phyloP scores from a whole-genome alignment of 2,329 filamentous ascomycete genomes.

The Macroventuria anomochaeta region DNA sequence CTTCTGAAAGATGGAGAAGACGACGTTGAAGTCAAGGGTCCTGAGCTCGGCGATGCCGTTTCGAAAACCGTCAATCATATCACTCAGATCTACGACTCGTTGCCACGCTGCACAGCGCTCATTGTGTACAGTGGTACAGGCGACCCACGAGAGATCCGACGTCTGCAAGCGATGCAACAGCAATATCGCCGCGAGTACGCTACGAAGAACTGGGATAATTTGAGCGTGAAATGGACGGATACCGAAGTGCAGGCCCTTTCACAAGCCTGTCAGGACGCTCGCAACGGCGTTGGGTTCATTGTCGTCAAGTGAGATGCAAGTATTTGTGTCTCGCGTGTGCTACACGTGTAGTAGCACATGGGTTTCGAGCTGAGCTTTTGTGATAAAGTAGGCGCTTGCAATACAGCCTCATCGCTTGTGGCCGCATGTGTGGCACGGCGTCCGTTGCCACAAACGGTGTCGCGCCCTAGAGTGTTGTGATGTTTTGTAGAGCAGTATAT shows the following conservation, averaged over 20 bases:
- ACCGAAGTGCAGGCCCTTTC: conserved; percentile 66
- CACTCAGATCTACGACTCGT: conserved; percentile 59
- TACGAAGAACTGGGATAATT: conserved; percentile 67
- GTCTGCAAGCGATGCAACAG: conserved; percentile 63
- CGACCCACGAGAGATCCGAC: conserved; percentile 63
- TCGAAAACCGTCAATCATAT: conserved; percentile 60
- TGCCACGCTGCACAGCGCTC: conserved; percentile 66
- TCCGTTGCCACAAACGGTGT: background rate
- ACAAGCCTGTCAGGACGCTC: conserved; percentile 62
- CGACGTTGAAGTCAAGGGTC: conserved; percentile 30
- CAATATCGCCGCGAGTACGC: conserved; percentile 64
- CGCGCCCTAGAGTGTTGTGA: background rate
- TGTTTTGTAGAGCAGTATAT: background rate
- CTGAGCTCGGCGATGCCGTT: conserved; percentile 55
- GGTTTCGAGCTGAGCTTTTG: conserved; percentile 29
- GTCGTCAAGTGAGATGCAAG: conserved; percentile 58
- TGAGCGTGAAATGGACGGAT: conserved; percentile 70
- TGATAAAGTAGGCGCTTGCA: conserved; percentile 21
- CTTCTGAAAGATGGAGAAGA: conserved; percentile 24
- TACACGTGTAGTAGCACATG: conserved; percentile 33
- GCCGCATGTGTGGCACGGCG: background rate
- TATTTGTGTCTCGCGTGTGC: conserved; percentile 41
- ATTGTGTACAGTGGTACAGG: conserved; percentile 70
- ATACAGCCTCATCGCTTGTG: conserved; percentile 6
- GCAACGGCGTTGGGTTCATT: conserved; percentile 65